These are phyloP conservation scores for Chlamydomonas sphaeroides DNA, from an alignment of 139 green algal genomes.

Conservation along the genomic window DNA sequence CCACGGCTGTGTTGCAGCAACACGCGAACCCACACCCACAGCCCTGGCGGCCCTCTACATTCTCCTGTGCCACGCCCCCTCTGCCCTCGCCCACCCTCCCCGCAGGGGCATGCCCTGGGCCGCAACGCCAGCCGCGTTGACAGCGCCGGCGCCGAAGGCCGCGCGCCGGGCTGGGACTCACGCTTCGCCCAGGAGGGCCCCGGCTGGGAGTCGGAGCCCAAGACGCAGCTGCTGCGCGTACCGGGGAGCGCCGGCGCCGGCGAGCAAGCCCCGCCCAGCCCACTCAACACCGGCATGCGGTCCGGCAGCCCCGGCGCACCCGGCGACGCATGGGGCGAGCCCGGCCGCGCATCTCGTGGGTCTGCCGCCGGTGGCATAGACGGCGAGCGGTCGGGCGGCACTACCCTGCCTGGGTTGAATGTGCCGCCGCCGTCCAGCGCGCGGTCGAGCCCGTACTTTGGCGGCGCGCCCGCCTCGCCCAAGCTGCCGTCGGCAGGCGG, in stretches of 20 bases:
- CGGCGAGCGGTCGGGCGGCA: background rate
- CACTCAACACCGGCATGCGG: too few species aligned
- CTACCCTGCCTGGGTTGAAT: constrained; percentile 5
- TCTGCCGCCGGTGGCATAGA: too few species aligned
- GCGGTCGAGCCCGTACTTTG: constrained; percentile 6
- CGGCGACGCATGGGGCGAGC: background rate
- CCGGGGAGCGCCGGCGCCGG: background rate
- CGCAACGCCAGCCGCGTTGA: background rate
- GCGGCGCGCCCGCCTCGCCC: background rate
- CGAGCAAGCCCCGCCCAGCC: too few species aligned
- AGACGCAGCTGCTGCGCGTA: background rate
- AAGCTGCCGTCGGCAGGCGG: too few species aligned
- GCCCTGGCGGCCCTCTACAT: too few species aligned
- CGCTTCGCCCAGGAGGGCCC: too few species aligned
- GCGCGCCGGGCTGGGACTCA: background rate
- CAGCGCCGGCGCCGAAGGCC: too few species aligned
- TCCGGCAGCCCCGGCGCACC: background rate
- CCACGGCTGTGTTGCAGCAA: too few species aligned
- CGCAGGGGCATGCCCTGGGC: background rate
- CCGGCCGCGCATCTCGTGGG: too few species aligned
- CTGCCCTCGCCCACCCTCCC: background rate
- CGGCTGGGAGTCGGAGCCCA: background rate
- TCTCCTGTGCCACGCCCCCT: too few species aligned
- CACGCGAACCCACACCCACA: too few species aligned
- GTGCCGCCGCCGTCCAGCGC: background rate